Evolutionary conservation across 345 rosid species (phyloP), one percentile per base, ranked within the genome.

Genomic region (Murraya koenigii): DNA sequence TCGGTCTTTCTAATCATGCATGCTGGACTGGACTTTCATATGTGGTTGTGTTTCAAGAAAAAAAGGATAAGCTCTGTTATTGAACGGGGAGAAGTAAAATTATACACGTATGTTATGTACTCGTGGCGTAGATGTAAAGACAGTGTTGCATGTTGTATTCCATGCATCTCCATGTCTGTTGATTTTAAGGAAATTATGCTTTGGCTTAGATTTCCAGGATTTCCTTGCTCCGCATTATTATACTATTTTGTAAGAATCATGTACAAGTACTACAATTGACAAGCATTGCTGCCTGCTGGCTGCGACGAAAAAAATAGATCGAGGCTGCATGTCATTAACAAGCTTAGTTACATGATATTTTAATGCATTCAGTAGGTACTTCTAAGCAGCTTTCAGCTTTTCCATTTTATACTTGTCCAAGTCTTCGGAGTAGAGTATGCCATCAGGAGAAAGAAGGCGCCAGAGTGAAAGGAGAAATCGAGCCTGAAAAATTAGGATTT

Each of bases 361-460:
- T 44, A 20, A 44, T 44, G 11, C 17, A 44, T 44, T 13, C 17
- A 13, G 49, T 44, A 44, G 49, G 17, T 44, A 44, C 5, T 13
- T 44, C 67, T 82, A 89, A 68, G 86, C 71, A 36, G 84, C 79
- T 82, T 73, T 83, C 73, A 67, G 69, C 76, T 85, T 82, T 79
- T 83, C 81, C 41, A 72, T 19, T 41, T 80, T 67, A 68, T 75
- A 77, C n/a, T 8, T 77, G 66, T 76, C 67, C 61, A 64, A 26
- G 39, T 84, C 89, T 72, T 86, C 82, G 1, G 86, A 77, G 73
- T 73, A 80, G 28, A 90, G 84, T 58, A 87, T 55, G 68, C 94
- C 89, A 3, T 77, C 67, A 0, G 91, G 86, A 22, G 90, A 89
- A 65, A 79, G 82, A 65, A 89, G 84, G 72, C 91, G 89, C 66